Percentiles rank a stretch among this genome's conserved stretches.
phyloP scores from a whole-genome alignment of 2,329 filamentous ascomycete species.

The Apiospora hydei region DNA sequence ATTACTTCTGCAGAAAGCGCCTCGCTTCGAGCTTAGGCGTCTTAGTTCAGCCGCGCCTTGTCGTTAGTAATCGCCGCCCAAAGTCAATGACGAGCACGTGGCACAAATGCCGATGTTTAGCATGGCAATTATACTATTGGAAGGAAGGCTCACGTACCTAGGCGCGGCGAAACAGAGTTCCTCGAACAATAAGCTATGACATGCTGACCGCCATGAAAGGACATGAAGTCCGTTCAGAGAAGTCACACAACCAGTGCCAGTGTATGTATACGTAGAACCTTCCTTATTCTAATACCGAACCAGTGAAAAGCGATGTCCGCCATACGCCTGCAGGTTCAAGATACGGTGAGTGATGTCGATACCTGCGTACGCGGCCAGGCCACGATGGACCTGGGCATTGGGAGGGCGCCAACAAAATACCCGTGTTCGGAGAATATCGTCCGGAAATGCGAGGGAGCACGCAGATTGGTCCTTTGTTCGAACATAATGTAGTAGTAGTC shows the following conservation, averaged over 20 bases:
- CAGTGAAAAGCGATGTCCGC: background rate
- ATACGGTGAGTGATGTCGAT: background rate
- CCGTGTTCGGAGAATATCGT: background rate
- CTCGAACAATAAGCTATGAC: background rate
- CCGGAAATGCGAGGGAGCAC: background rate
- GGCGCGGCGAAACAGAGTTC: background rate
- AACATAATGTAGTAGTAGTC: background rate
- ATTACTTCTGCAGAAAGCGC: background rate
- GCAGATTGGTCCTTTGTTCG: background rate
- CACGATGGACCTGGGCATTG: background rate
- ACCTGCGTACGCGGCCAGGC: too few relatives aligned
- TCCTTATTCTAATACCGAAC: background rate
- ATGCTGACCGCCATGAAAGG: background rate
- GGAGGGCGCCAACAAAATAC: background rate
- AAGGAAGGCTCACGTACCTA: background rate
- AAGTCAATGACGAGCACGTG: conserved; percentile 9
- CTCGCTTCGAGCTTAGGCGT: background rate
- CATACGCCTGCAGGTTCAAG: background rate
- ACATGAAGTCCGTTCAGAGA: background rate
- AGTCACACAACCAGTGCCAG: background rate
- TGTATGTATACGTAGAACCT: background rate
- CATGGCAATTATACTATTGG: background rate
- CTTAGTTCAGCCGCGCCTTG: conserved; percentile 9
- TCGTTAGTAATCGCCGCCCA: background rate
- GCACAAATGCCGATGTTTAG: background rate